These are phyloP conservation scores for Vitis labrusca DNA, from an alignment of 164 flowering plant genomes.

Conservation along the genomic window DNA sequence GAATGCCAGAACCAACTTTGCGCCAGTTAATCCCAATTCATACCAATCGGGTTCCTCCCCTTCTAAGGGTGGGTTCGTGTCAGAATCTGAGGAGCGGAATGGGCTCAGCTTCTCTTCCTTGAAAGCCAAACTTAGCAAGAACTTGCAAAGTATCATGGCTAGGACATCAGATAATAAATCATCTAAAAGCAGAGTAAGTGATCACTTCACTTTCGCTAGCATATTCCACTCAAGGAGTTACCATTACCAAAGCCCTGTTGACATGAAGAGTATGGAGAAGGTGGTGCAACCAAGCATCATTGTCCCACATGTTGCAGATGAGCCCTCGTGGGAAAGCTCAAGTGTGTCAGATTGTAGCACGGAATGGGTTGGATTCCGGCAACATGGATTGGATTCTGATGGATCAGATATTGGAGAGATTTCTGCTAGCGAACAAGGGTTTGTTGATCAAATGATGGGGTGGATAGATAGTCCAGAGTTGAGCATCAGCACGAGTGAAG, in stretches of 20 bases:
- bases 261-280: slow-evolving; percentile 50
- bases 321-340: slow-evolving; percentile 42
- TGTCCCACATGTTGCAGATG: slow-evolving; percentile 44
- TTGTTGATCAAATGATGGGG: slow-evolving; percentile 36
- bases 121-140: slow-evolving; percentile 72
- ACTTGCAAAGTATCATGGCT: slow-evolving; percentile 65
- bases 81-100: slow-evolving; percentile 14
- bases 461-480: slow-evolving; percentile 41
- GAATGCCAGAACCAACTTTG: slow-evolving; percentile 71
- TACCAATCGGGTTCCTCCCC: slow-evolving; percentile 11
- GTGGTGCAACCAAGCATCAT: slow-evolving; percentile 70
- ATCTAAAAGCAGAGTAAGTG: slow-evolving; percentile 63
- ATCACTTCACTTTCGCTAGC: slow-evolving; percentile 72
- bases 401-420: slow-evolving; percentile 40
- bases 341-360: slow-evolving; percentile 37
- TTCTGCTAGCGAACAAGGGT: slow-evolving; percentile 10
- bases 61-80: neutral
- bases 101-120: slow-evolving; percentile 55
- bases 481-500: slow-evolving; percentile 6
- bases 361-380: slow-evolving; percentile 29
- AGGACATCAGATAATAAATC: slow-evolving; percentile 48
- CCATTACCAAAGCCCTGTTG: slow-evolving; percentile 31
- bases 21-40: slow-evolving; percentile 12
- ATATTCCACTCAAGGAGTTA: slow-evolving; percentile 48
- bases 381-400: slow-evolving; percentile 37